Evolutionary conservation across 768 basidiomycete species (phyloP).

Genomic region (Mycena latifolia): DNA sequence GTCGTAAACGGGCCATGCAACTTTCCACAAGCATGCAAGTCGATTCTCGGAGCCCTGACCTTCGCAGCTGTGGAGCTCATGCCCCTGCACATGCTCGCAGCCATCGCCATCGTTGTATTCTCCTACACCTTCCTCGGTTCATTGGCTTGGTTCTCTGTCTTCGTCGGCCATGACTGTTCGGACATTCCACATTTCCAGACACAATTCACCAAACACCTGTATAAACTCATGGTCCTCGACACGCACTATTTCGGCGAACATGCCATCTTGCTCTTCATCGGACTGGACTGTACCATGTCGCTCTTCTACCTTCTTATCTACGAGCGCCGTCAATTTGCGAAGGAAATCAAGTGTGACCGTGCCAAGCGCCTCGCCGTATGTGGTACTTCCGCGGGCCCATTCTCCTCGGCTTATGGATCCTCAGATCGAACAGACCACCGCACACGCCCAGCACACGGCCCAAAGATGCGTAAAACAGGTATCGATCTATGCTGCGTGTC

Average conservation of each 20-base stretch:
- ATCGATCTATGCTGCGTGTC: not conserved
- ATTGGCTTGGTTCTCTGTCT: constrained; percentile 1
- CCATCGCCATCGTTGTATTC: not conserved
- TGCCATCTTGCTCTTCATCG: no score
- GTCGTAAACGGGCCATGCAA: not conserved
- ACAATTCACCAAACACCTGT: not conserved
- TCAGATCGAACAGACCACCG: constrained; percentile 1
- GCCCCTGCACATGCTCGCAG: not conserved
- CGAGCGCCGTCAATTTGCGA: constrained; percentile 2
- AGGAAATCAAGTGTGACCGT: not conserved
- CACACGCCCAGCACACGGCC: not conserved
- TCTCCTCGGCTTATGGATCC: not conserved
- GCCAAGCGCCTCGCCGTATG: constrained; percentile 17
- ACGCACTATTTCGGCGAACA: not conserved
- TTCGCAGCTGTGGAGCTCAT: not conserved
- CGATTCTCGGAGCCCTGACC: not conserved
- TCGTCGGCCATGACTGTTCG: not conserved
- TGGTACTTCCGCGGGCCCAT: no score
- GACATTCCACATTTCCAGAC: not conserved
- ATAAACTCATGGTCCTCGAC: not conserved
- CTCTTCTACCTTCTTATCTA: not conserved
- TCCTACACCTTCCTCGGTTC: not conserved
- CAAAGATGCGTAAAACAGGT: constrained; percentile 9
- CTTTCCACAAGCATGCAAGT: constrained; percentile 5
- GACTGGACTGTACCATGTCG: not conserved